Evolutionary conservation across 768 basidiomycete genomes (phyloP).

Genomic region (Heimioporus sp.): DNA sequence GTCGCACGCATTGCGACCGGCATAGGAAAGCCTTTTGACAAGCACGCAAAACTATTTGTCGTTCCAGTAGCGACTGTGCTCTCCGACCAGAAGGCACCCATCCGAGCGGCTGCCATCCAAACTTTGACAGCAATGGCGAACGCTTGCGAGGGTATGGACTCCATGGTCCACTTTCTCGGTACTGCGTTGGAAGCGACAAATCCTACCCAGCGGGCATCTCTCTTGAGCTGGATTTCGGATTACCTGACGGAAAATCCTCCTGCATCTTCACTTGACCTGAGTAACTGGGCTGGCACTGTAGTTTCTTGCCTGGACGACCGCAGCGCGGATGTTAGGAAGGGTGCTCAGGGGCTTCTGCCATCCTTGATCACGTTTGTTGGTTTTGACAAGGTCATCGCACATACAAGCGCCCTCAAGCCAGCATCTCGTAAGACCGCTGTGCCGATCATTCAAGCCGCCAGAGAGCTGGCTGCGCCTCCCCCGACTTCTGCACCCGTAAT

Average conservation of each 20-base stretch:
- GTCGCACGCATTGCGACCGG: conserved; percentile 86
- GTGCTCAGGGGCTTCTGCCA: conserved; percentile 80
- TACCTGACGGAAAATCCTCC: conserved; percentile 70
- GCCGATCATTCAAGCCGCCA: conserved; percentile 87
- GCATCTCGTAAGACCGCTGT: conserved; percentile 83
- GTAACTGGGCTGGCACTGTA: conserved; percentile 59
- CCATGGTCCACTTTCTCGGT: conserved; percentile 74
- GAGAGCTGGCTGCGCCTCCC: conserved; percentile 38
- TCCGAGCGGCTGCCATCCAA: conserved; percentile 73
- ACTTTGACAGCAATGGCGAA: conserved; percentile 81
- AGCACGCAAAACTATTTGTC: conserved; percentile 74
- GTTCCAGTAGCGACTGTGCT: conserved; percentile 79
- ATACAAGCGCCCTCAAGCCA: conserved; percentile 85
- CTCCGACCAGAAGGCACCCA: conserved; percentile 89
- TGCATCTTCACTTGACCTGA: conserved; percentile 60
- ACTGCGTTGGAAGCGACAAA: conserved; percentile 83
- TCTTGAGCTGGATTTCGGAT: conserved; percentile 78
- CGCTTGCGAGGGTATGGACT: conserved; percentile 82
- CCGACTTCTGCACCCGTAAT: conserved; percentile 30
- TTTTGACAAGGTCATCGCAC: conserved; percentile 81
- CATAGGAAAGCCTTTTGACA: conserved; percentile 96
- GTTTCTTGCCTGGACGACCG: conserved; percentile 88
- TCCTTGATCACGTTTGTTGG: conserved; percentile 71
- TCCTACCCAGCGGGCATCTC: conserved; percentile 78
- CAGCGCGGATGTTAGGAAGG: conserved; percentile 88